Evolutionary conservation across 108 stramenopile species (phyloP).

Genomic region (Nannochloropsis gaditana): DNA sequence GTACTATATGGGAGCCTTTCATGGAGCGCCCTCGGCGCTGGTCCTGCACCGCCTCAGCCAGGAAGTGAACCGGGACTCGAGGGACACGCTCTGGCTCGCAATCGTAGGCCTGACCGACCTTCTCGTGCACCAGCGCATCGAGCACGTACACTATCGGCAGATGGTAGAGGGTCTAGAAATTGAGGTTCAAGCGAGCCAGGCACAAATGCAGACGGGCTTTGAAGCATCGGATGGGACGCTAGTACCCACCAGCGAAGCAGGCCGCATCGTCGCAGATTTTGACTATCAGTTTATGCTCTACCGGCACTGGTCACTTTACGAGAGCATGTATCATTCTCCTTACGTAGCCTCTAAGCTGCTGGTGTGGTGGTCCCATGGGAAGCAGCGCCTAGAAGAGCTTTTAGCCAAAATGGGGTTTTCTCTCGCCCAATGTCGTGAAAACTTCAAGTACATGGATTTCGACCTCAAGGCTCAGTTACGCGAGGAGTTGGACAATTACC

Average conservation of each 20-base stretch:
- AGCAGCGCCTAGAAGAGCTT: conserved; percentile 47
- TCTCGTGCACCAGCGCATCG: conserved; percentile 37
- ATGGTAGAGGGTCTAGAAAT: neutral
- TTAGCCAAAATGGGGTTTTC: conserved; percentile 57
- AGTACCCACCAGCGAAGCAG: conserved; percentile 36
- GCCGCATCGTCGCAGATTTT: conserved; percentile 39
- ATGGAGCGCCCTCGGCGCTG: neutral
- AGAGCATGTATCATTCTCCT: conserved; percentile 44
- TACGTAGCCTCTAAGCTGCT: conserved; percentile 53
- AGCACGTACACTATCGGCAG: conserved; percentile 24
- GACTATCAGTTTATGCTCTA: conserved; percentile 58
- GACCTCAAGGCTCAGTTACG: conserved; percentile 21
- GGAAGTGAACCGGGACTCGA: conserved; percentile 21
- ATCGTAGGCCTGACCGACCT: conserved; percentile 56
- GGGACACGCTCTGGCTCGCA: conserved; percentile 54
- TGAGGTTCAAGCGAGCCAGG: conserved; percentile 35
- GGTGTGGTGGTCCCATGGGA: conserved; percentile 54
- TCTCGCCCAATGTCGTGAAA: conserved; percentile 54
- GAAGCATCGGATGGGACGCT: conserved; percentile 27
- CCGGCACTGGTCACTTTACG: conserved; percentile 58
- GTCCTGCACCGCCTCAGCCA: conserved; percentile 12
- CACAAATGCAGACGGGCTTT: neutral
- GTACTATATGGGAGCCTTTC: conserved; percentile 49
- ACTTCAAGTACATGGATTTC: conserved; percentile 51
- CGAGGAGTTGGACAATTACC: conserved; percentile 49